Percentiles rank a stretch among this genome's conserved stretches.
These are phyloP conservation scores for Protomyces gravidus DNA, from an alignment of 1,139 yeast species.

Conservation along the genomic window DNA sequence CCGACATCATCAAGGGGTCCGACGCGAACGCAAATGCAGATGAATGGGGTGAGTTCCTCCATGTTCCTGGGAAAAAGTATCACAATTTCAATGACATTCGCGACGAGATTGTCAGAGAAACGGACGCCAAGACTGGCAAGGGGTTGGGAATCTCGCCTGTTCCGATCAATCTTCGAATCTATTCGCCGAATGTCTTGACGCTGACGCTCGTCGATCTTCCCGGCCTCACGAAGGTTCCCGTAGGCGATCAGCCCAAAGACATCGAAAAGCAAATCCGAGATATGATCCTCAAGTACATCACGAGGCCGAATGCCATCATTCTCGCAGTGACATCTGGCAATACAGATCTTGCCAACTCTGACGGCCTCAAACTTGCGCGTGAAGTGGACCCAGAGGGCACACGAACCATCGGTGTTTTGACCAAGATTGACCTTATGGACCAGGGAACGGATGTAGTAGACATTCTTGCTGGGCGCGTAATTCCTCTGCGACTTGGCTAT, in stretches of 20 bases:
- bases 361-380: conserved; percentile 91
- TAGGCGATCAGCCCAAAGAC: conserved; percentile 98
- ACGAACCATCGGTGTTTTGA: conserved; percentile 93
- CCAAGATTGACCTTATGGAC: conserved; percentile 96
- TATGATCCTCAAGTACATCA: conserved; percentile 87
- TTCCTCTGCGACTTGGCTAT: conserved; percentile 91
- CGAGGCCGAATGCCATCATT: conserved; percentile 93
- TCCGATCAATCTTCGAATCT: conserved; percentile 89
- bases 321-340: conserved; percentile 95
- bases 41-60: conserved; percentile 98
- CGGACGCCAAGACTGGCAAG: conserved; percentile 89
- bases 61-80: conserved; percentile 82
- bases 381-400: conserved; percentile 96
- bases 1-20: conserved; percentile 34
- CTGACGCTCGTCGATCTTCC: conserved; percentile 95
- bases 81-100: conserved; percentile 88
- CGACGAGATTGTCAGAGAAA: conserved; percentile 83
- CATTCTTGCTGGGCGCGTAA: conserved; percentile 90
- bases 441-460: conserved; percentile 98
- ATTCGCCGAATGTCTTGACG: conserved; percentile 92
- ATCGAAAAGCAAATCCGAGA: conserved; percentile 92
- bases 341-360: conserved; percentile 95
- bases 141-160: conserved; percentile 87
- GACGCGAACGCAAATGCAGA: conserved; percentile 67
- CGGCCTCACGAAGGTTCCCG: conserved; percentile 96